These are phyloP conservation scores for Kurtzmaniella quercitrusa DNA, from an alignment of 1,139 yeast species.

Conservation along the genomic window DNA sequence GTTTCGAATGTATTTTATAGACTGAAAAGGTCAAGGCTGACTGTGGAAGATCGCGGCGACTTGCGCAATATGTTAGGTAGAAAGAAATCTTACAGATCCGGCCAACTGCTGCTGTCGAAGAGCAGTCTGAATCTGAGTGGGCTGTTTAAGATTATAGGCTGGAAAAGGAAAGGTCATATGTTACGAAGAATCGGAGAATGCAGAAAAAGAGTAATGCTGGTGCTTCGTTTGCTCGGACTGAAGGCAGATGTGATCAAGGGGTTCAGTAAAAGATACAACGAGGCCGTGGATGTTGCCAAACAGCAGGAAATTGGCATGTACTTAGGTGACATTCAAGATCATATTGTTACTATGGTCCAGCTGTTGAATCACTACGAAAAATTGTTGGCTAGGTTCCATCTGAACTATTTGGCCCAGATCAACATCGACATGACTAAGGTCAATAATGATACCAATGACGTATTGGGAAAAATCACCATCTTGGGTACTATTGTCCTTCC, in stretches of 20 bases:
- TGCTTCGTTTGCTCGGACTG: conserved; percentile 76
- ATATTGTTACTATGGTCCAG: conserved; percentile 92
- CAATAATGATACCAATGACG: conserved; percentile 96
- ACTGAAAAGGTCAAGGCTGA: conserved; percentile 36
- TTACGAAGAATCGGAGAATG: conserved; percentile 91
- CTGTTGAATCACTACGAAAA: conserved; percentile 92
- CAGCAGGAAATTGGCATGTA: conserved; percentile 70
- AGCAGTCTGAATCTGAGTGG: conserved; percentile 7
- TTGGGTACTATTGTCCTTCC: conserved; percentile 94
- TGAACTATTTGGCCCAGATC: conserved; percentile 92
- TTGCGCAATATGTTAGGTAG: background rate
- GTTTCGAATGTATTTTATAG: conserved; percentile 27
- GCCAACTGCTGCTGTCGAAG: conserved; percentile 8
- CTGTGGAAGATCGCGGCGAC: conserved; percentile 25
- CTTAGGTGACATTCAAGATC: conserved; percentile 91
- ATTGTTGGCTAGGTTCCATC: conserved; percentile 85
- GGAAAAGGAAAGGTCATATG: conserved; percentile 95
- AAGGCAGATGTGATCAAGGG: conserved; percentile 97
- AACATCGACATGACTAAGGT: conserved; percentile 96
- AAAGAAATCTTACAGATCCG: background rate
- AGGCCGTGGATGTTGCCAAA: conserved; percentile 38
- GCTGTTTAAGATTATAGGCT: conserved; percentile 54
- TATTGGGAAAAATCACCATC: conserved; percentile 86
- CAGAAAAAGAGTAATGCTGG: conserved; percentile 89
- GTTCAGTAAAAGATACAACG: conserved; percentile 79